A percentile compares a stretch with the other conserved stretches of the same genome.
Evolutionary conservation across 2,329 filamentous ascomycete genomes (phyloP).

Genomic region (Sphaerulina musiva): DNA sequence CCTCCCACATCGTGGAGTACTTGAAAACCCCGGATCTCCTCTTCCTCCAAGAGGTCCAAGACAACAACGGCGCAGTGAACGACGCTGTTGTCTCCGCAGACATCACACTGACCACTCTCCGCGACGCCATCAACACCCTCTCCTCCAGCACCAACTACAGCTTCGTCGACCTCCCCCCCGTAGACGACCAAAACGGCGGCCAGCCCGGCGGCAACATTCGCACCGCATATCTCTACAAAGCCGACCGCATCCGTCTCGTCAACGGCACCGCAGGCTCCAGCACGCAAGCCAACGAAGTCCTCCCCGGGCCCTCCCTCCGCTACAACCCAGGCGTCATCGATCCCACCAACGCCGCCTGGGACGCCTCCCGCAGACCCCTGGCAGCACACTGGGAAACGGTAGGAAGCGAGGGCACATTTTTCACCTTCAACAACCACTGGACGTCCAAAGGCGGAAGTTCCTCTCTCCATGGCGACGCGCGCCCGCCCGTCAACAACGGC

Average conservation of each 20-base stretch:
- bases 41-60: conserved; percentile 66
- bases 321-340: conserved; percentile 66
- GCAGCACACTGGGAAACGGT: conserved; percentile 59
- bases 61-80: conserved; percentile 56
- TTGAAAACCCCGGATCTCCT: conserved; percentile 58
- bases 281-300: conserved; percentile 52
- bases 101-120: conserved; percentile 53
- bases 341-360: conserved; percentile 55
- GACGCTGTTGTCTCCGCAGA: conserved; percentile 54
- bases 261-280: conserved; percentile 52
- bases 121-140: conserved; percentile 44
- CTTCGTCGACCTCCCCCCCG: conserved; percentile 55
- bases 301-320: conserved; percentile 53
- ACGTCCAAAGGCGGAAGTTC: conserved; percentile 60
- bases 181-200: conserved; percentile 58
- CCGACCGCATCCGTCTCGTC: conserved; percentile 53
- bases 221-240: conserved; percentile 62
- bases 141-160: conserved; percentile 50
- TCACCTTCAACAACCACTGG: conserved; percentile 66
- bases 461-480: conserved; percentile 57
- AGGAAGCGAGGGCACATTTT: conserved; percentile 51
- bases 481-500: conserved; percentile 61
- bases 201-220: conserved; percentile 66
- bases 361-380: conserved; percentile 58
- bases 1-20: conserved; percentile 58